phyloP scores from a whole-genome alignment of 1,284 basidiomycete genomes.

The Acaromyces ingoldii region DNA sequence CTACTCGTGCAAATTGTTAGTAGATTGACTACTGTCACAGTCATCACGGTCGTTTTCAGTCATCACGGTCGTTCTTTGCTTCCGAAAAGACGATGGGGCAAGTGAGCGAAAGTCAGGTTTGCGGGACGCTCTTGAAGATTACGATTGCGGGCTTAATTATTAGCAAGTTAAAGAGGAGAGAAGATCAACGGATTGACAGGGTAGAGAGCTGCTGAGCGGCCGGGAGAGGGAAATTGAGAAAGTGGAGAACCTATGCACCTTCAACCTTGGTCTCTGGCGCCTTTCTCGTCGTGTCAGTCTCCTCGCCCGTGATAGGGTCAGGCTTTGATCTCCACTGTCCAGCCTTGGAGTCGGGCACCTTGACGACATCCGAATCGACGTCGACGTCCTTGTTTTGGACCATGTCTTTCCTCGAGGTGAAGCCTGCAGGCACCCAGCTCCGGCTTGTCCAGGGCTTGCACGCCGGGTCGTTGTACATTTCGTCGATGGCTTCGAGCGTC shows the following conservation, averaged over 20 bases:
- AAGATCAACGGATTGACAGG: too few relatives aligned
- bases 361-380: background rate
- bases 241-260: background rate
- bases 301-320: conserved; percentile 11
- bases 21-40: too few relatives aligned
- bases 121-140: too few relatives aligned
- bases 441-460: conserved; percentile 67
- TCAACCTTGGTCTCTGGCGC: conserved; percentile 4
- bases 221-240: background rate
- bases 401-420: conserved; percentile 18
- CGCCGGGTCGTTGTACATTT: conserved; percentile 68
- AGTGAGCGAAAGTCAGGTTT: too few relatives aligned
- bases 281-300: conserved; percentile 9
- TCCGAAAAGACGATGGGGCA: too few relatives aligned
- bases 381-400: conserved; percentile 21
- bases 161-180: too few relatives aligned
- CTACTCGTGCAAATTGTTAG: too few relatives aligned
- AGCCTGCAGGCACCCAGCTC: conserved; percentile 51
- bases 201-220: too few relatives aligned
- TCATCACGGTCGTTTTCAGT: too few relatives aligned
- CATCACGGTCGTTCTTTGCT: too few relatives aligned
- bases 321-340: conserved; percentile 10
- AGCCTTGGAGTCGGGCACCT: conserved; percentile 3
- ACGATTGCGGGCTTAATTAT: too few relatives aligned
- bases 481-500: conserved; percentile 66